Evolutionary conservation across 345 rosid genomes (phyloP), one percentile per base, ranked within the genome.

Genomic region (Arabidopsis thaliana): DNA sequence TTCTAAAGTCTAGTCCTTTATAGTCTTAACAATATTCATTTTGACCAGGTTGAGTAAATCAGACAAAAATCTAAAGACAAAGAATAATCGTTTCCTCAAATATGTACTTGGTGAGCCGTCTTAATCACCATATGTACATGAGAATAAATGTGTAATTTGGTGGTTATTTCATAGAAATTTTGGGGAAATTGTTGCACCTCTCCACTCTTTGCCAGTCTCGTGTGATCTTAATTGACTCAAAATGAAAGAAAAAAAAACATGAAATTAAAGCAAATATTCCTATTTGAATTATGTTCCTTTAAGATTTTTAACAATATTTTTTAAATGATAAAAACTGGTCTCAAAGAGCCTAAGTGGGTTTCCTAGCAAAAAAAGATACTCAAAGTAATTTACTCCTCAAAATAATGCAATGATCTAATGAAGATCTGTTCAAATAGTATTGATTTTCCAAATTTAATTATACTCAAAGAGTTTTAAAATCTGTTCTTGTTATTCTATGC

Each of bases 61-160:
- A 42, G 40, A 59, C 51, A 11, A 9, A 59, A 10, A 61, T 40
- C 24, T 20, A 14, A 25, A n/a, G 60, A 67, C 36, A 41, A 24
- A 57, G 30, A 58, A 1, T 28, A 48, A 6, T 8, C 22, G 28
- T 33, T 16, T 40, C 61, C 56, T 60, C 20, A 1, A 42, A 52
- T 11, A 60, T 16, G 20, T 16, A 3, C 44, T 1, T 1, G 75
- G 75, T 69, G 65, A 69, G 37, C 13, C 9, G 20, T 76, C 75
- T 6, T 69, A 56, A 37, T 76, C 80, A 69, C 45, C 65, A 69
- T 62, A 62, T 76, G 75, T 2, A 69, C 75, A 45, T 70, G 58
- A 33, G 36, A 76, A 20, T 33, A 52, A 53, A 6, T 61, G 69
- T 44, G 20, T 70, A 6, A 53, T 10, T 33, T 37, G 32, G 32